Percentiles rank a stretch among this genome's conserved stretches.
These are phyloP conservation scores for Albatrellus sp. DNA, from an alignment of 1,284 basidiomycete species.

Conservation along the genomic window DNA sequence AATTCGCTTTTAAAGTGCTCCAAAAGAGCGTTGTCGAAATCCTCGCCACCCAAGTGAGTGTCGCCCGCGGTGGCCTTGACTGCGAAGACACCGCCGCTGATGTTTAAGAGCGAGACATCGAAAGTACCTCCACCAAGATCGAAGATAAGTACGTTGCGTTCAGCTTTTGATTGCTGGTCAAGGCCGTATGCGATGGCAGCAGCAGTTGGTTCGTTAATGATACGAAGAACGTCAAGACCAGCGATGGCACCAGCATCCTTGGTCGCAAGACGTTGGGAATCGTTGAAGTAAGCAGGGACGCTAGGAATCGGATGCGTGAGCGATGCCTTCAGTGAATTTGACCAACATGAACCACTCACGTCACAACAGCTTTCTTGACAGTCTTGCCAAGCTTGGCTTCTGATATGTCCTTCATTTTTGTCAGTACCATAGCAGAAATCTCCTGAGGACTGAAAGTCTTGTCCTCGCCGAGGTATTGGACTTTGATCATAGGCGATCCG, in stretches of 20 bases:
- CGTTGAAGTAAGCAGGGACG: slow-evolving; percentile 96
- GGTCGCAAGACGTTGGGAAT: slow-evolving; percentile 90
- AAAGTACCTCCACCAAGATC: slow-evolving; percentile 99
- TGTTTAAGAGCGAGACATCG: slow-evolving; percentile 95
- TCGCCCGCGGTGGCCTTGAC: slow-evolving; percentile 98
- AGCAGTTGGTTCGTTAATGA: slow-evolving; percentile 95
- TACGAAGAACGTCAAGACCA: slow-evolving; percentile 91
- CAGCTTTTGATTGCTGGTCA: slow-evolving; percentile 76
- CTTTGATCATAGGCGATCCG: slow-evolving; percentile 92
- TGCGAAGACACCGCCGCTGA: slow-evolving; percentile 94
- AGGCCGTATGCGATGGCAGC: slow-evolving; percentile 93
- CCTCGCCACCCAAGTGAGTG: slow-evolving; percentile 96
- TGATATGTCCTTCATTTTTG: slow-evolving; percentile 99
- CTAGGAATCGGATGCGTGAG: background rate
- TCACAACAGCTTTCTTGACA: slow-evolving; percentile 93
- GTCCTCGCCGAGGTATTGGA: slow-evolving; percentile 86
- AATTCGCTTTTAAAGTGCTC: slow-evolving; percentile 99
- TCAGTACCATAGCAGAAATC: slow-evolving; percentile 97
- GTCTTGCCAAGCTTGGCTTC: slow-evolving; percentile 96
- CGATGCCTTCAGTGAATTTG: background rate
- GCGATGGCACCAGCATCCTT: slow-evolving; percentile 92
- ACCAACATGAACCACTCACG: slow-evolving; percentile 21
- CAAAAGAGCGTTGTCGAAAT: slow-evolving; percentile 95
- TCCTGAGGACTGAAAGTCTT: slow-evolving; percentile 97
- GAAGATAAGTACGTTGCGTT: slow-evolving; percentile 99